These are phyloP conservation scores for Paramecium biaurelia DNA, from an alignment of 73 alveolate genomes.

Conservation along the genomic window DNA sequence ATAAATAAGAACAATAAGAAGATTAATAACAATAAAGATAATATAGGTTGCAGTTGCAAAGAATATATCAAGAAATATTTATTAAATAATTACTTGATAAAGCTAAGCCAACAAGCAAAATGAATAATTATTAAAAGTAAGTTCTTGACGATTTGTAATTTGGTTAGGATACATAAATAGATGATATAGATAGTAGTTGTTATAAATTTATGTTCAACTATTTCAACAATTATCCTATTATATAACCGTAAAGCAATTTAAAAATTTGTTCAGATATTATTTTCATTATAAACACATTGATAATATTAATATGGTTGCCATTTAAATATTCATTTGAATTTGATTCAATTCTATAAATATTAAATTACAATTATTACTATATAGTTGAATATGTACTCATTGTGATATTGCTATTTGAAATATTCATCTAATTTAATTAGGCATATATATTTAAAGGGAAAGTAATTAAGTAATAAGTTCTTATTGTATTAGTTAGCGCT, in stretches of 20 bases:
- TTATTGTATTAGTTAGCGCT: background rate
- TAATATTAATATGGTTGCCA: background rate
- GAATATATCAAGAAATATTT: background rate
- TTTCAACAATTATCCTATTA: background rate
- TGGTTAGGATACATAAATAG: background rate
- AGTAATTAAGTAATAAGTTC: background rate
- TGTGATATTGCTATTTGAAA: background rate
- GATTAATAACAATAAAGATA: background rate
- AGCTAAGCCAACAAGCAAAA: background rate
- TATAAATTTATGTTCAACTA: constrained; percentile 25
- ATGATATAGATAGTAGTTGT: constrained; percentile 2
- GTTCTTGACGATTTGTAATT: constrained; percentile 7
- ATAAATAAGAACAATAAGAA: background rate
- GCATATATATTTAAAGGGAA: background rate
- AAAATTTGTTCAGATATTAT: background rate
- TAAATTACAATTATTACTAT: background rate
- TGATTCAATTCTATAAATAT: background rate
- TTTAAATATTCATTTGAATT: background rate
- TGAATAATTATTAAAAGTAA: background rate
- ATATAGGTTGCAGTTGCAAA: background rate
- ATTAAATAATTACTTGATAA: background rate
- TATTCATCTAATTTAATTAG: background rate
- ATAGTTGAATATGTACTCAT: background rate
- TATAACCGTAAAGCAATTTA: background rate
- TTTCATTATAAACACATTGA: background rate